Conservation (phyloP, 805 yeast genomes). For the Wickerhamomyces pijperi region DNA sequence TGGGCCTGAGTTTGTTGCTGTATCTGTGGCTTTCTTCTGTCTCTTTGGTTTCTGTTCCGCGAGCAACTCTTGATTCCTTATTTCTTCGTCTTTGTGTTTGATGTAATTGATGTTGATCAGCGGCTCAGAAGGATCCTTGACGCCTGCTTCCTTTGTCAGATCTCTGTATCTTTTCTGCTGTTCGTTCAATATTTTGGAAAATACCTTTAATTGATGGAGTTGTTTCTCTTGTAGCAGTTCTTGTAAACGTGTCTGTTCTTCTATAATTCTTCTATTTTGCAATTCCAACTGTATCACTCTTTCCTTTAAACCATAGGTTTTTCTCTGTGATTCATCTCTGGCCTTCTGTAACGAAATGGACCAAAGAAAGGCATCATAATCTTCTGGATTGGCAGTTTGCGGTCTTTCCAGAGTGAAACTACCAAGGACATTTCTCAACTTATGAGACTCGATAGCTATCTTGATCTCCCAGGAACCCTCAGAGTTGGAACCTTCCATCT, state of each 20-base stretch:
- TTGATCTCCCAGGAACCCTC: slow-evolving; percentile 1
- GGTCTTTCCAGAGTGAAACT: not conserved
- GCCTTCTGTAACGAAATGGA: slow-evolving; percentile 5
- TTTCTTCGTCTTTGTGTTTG: slow-evolving; percentile 1
- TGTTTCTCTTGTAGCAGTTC: slow-evolving; percentile 5
- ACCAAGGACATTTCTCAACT: not conserved
- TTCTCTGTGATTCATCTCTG: slow-evolving; percentile 1
- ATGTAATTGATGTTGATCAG: slow-evolving; percentile 11
- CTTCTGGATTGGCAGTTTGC: slow-evolving; percentile 4
- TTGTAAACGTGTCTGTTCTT: slow-evolving; percentile 7
- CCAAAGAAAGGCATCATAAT: slow-evolving; percentile 15
- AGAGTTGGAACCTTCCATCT: not conserved
- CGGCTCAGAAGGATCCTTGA: slow-evolving; percentile 7
- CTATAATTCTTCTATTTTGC: slow-evolving; percentile 1
- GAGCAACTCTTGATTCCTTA: slow-evolving; percentile 1
- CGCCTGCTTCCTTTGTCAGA: not conserved
- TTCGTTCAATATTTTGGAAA: slow-evolving; percentile 13
- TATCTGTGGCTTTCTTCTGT: not conserved
- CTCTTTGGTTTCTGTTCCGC: slow-evolving; percentile 1
- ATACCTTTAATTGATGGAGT: slow-evolving; percentile 8
- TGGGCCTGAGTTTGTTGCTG: not conserved
- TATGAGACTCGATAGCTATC: not conserved
- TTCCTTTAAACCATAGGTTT: not conserved
- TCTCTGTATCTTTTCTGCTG: slow-evolving; percentile 10
- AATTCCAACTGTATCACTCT: not conserved